Evolutionary conservation across 805 yeast species (phyloP), one percentile per base, ranked within the genome.

Genomic region (Metschnikowia proteae): DNA sequence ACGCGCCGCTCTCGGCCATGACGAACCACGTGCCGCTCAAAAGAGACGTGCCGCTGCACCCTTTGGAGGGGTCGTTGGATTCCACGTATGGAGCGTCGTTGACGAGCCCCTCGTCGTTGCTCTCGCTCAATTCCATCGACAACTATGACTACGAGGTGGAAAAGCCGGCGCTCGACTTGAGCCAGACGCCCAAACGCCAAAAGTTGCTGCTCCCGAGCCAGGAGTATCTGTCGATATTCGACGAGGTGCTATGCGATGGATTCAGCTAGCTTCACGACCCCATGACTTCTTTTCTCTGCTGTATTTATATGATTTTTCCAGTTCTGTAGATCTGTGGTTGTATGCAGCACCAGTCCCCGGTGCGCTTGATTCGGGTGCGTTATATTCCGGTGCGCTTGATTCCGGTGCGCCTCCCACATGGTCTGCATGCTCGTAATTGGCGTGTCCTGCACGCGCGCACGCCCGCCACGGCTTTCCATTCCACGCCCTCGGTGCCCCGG

Each of bases 41-140:
- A 7, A 5, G 33, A 31, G 33, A 31, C 4, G 6, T 29, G 17
- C 17, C 11, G 13, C 39, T 43, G 31, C 32, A 37, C 30, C 25
- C n/a, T 2, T 13, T 10, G 25, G 30, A 23, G 28, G 22, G 22
- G 9, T 6, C 36, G n/a, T 26, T 27, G 32, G 26, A 33, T 17
- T 26, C 43, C 25, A 44, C 48, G 26, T 45, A 52, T 29, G 45
- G 53, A 26, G 59, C 54, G 38, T 60, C 67, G 35, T 55, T 66
- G 48, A 65, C 73, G 1, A 64, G 70, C 30, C 73, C 75, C 11
- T 61, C 67, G 31, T 66, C 71, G 39, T 61, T 70, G 23, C 60
- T 70, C 39, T 65, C 70, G 43, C 61, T 70, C 46, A 64, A 62
- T 43, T 61, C 69, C 17, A 60, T 57, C 47, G 60, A 53, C 37